Evolutionary conservation across 2,329 filamentous ascomycete species (phyloP), one percentile per base, ranked within the genome.

Genomic region (Coniosporium tulheliwenetii): DNA sequence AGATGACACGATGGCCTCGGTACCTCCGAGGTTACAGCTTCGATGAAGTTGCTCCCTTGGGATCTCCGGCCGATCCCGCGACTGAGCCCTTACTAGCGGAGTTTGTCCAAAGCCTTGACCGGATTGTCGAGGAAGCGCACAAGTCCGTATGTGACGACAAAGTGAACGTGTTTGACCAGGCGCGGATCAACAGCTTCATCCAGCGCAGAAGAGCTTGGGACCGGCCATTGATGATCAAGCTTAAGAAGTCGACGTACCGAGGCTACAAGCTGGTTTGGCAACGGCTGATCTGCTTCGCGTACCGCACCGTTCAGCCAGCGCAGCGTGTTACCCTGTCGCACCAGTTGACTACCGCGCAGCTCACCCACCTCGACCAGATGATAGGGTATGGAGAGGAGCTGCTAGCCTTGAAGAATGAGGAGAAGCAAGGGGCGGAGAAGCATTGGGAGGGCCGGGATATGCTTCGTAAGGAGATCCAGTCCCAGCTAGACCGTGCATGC

Each of bases 201-300:
- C 19, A 36, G 14, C 30, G 39, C n/a, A 32, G 33, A 26, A 26
- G 19, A 26, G 19, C 19, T 26, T 26, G 7, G 19, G 37, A 45
- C 8, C 43, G 41, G 14, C 37, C 45, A 10, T 26, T 45, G 10
- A 42, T 47, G 37, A 37, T 49, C 5, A 48, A 48, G 31, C 41
- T 48, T 2, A 29, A 43, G 26, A 47, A 44, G 26, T 30, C 31
- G 2, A 47, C 45, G 1, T 50, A 38, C 30, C 39, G 44, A 8
- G 30, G 26, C 12, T 48, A 48, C 30, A 47, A 45, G 10, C n/a
- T 37, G 30, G 8, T 47, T 9, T 50, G 41, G 47, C 46, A 48
- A 37, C 35, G 38, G 10, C 45, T 48, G 14, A 41, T 50, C 5
- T 45, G 41, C 37, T 50, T 50, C 19, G 19, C 19, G 19, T 26